These are phyloP conservation scores for Leccinum truebloodii DNA, from an alignment of 768 basidiomycete species.

Conservation along the genomic window DNA sequence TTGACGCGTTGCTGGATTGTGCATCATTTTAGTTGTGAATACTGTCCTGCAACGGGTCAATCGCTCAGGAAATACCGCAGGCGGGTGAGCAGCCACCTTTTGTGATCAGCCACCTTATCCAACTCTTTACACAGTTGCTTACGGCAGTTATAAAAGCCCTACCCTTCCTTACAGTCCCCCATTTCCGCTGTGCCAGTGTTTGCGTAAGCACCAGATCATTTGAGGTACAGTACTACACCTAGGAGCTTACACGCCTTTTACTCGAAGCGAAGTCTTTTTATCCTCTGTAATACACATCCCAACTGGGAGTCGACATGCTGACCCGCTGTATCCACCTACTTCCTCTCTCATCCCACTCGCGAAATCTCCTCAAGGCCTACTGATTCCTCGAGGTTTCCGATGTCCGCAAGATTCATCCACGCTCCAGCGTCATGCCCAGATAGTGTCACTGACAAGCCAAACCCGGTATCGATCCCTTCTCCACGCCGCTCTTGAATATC, in stretches of 20 bases:
- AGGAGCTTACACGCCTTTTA: too few relatives aligned
- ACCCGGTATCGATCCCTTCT: neutral
- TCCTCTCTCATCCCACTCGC: neutral
- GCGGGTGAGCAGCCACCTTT: too few relatives aligned
- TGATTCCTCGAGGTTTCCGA: neutral
- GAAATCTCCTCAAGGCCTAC: neutral
- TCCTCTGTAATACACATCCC: too few relatives aligned
- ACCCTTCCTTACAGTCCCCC: constrained; percentile 51
- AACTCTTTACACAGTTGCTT: constrained; percentile 47
- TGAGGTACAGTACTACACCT: too few relatives aligned
- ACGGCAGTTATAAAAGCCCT: constrained; percentile 52
- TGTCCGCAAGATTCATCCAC: neutral
- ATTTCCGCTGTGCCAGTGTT: too few relatives aligned
- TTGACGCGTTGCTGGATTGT: constrained; percentile 35
- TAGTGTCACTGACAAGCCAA: neutral
- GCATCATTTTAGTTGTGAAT: constrained; percentile 47
- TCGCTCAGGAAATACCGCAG: constrained; percentile 36
- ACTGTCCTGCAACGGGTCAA: constrained; percentile 52
- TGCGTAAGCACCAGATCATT: too few relatives aligned
- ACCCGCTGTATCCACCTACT: neutral
- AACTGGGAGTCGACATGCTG: neutral
- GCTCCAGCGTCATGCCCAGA: neutral
- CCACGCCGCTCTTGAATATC: neutral
- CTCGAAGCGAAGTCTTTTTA: too few relatives aligned
- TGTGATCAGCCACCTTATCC: neutral